These are phyloP conservation scores for Venturia effusa DNA, from an alignment of 2,329 filamentous ascomycete genomes.

Conservation along the genomic window DNA sequence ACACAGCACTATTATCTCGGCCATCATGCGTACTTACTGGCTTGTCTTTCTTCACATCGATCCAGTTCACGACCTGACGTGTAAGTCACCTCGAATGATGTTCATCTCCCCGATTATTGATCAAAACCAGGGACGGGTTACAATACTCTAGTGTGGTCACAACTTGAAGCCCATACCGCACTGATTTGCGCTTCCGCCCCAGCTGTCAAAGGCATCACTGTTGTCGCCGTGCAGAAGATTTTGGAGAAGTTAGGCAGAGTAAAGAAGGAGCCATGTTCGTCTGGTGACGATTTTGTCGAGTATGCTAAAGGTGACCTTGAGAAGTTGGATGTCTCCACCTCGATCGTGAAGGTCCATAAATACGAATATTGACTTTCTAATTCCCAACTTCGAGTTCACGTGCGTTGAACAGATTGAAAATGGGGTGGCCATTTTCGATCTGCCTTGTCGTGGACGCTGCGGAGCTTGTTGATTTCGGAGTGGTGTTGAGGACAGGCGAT, in stretches of 20 bases:
- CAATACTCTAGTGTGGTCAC: background rate
- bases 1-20: slow-evolving; percentile 17
- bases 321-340: background rate
- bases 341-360: background rate
- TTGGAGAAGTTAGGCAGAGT: background rate
- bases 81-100: slow-evolving; percentile 12
- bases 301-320: background rate
- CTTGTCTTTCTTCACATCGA: slow-evolving; percentile 16
- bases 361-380: too few relatives aligned
- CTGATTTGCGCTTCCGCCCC: slow-evolving; percentile 6
- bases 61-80: slow-evolving; percentile 16
- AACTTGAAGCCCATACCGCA: background rate
- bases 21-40: slow-evolving; percentile 21
- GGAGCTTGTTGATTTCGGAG: too few relatives aligned
- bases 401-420: too few relatives aligned
- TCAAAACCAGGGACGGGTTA: background rate
- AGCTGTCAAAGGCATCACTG: background rate
- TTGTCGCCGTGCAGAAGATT: background rate
- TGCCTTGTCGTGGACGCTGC: too few relatives aligned
- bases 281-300: background rate
- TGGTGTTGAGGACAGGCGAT: too few relatives aligned
- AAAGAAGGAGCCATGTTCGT: background rate
- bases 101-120: background rate
- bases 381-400: too few relatives aligned
- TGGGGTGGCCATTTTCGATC: too few relatives aligned